Percentiles rank a stretch among this genome's conserved stretches.
These are phyloP conservation scores for Asterochloris sp. DNA, from an alignment of 139 green algal species.

Conservation along the genomic window DNA sequence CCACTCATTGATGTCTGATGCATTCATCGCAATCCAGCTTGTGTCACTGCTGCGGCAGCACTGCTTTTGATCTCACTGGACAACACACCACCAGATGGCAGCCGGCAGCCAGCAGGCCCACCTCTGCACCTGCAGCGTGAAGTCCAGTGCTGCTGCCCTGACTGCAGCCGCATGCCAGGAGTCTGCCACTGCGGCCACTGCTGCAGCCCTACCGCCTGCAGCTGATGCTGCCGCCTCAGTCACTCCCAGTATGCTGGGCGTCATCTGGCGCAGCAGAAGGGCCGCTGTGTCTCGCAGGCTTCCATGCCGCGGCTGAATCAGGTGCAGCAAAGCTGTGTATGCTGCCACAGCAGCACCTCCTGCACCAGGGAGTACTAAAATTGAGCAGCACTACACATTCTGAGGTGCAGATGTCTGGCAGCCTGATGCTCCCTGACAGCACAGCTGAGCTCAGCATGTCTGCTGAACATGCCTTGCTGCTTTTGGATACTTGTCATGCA, in stretches of 20 bases:
- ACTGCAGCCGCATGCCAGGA: constrained; percentile 13
- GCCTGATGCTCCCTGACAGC: constrained; percentile 10
- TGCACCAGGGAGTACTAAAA: not conserved
- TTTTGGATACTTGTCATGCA: constrained; percentile 1
- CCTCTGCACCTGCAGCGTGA: constrained; percentile 36
- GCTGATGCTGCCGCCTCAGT: not conserved
- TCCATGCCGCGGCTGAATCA: constrained; percentile 48
- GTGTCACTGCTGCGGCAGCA: not conserved
- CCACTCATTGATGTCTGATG: no score
- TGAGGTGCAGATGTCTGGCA: not conserved
- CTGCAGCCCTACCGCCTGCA: not conserved
- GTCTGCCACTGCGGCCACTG: not conserved
- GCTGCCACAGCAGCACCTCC: constrained; percentile 20
- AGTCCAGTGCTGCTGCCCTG: constrained; percentile 23
- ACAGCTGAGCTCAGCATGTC: not conserved
- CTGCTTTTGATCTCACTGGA: not conserved
- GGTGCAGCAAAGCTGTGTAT: constrained; percentile 26
- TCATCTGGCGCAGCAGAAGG: constrained; percentile 42
- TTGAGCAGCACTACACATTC: no score
- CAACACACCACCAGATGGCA: not conserved
- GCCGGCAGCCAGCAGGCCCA: constrained; percentile 1
- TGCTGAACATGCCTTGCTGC: not conserved
- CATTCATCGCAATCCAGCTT: not conserved
- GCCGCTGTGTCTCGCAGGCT: constrained; percentile 26
- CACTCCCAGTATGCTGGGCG: constrained; percentile 30